Base-by-base conservation (phyloP, 2,329 filamentous ascomycete genomes). In the Rhinocladiella mackenziei region DNA sequence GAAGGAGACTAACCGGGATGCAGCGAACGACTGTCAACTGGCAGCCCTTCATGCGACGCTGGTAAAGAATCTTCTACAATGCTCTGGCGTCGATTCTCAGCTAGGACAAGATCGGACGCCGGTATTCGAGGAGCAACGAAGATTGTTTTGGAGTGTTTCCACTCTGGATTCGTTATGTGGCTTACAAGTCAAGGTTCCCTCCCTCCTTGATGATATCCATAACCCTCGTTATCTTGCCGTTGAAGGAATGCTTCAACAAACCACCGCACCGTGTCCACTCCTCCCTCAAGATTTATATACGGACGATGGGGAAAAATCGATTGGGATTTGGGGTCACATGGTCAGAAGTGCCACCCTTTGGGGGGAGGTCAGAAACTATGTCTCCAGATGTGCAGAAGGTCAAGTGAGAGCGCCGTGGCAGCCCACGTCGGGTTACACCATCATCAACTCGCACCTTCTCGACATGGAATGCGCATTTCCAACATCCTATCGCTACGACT, bases 381-480 rank as follows among this genome's bases (percentile, higher is more conserved):
- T 48, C 14, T 23, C 14, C 9, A 23, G 30, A n/a, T 48, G 39
- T 13, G 45, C 45, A 13, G 22, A 41, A 13, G 25, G 19, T 11
- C 19, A 31, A 11, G 30, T 41, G 10, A 43, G 37, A 13, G 26
- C 53, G 1, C 56, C 56, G 1, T 58, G 56, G 56, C 43, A 48
- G 8, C 41, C 47, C 18, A 51, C 57, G 30, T 58, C 56, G 7
- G 48, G 45, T 3, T 56, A 58, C 31, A 41, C 53, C 13, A 39
- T 55, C 3, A 57, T 58, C 6, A 37, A 43, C 4, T 43, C 55
- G 2, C 47, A 57, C 34, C 28, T 58, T 11, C 53, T 56, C 50
- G 51, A 58, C 10, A 36, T 57, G 10, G 56, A 58, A 38, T 55
- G 51, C n/a, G 39, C 42, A 14, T 48, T 58, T 20, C 56, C 56